A percentile compares a stretch with the other conserved stretches of the same genome.
phyloP scores from a whole-genome alignment of 2,329 filamentous ascomycete species.

The Teratosphaeria destructans region DNA sequence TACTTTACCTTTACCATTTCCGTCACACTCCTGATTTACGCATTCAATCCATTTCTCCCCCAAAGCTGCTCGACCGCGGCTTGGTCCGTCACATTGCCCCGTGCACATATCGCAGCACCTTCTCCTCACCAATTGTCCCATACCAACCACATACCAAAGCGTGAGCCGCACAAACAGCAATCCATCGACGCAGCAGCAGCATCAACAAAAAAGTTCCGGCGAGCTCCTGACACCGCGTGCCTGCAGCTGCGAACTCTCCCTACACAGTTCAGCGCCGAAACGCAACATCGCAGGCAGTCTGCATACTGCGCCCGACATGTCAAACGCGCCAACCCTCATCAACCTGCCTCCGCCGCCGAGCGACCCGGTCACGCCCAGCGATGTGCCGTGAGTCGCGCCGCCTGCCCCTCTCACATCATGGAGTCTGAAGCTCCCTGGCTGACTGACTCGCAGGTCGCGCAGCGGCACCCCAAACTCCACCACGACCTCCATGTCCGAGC shows the following conservation, averaged over 20 bases:
- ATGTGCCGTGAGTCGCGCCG: conserved; percentile 61
- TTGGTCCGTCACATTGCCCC: not conserved
- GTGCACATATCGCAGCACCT: not conserved
- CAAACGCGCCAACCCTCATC: conserved; percentile 57
- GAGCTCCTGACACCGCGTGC: not conserved
- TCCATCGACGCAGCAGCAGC: not conserved
- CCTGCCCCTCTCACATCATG: conserved; percentile 26
- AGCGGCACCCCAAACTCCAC: conserved; percentile 90
- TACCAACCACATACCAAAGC: not conserved
- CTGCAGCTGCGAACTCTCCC: not conserved
- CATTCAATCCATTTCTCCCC: not conserved
- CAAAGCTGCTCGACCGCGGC: not conserved
- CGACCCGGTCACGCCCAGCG: conserved; percentile 75
- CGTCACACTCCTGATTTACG: not conserved
- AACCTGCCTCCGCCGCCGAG: conserved; percentile 75
- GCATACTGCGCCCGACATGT: conserved; percentile 17
- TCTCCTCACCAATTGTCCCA: not conserved
- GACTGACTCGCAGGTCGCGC: conserved; percentile 13
- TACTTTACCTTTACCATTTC: not conserved
- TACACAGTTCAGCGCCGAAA: not conserved
- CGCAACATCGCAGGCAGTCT: not conserved
- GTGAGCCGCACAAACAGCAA: not conserved
- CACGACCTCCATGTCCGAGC: conserved; percentile 79
- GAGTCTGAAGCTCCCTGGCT: not conserved
- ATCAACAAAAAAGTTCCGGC: not conserved